Evolutionary conservation across 495 filamentous ascomycete species (phyloP).

Genomic region (Xylaria venustula): DNA sequence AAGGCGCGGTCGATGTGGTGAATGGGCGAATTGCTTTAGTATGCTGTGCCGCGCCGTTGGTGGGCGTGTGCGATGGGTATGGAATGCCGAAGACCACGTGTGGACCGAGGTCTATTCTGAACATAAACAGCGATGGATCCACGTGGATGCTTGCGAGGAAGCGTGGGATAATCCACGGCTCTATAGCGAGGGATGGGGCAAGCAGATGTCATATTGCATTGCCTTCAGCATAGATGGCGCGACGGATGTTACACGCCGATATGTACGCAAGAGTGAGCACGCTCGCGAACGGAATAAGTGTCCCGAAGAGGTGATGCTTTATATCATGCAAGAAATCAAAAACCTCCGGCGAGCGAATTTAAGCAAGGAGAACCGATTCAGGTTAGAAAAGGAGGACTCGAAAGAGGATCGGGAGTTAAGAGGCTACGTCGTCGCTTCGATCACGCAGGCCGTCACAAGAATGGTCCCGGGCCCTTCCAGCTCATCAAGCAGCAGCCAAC

Average conservation of each 20-base stretch:
- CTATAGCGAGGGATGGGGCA: conserved; percentile 92
- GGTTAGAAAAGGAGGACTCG: conserved; percentile 84
- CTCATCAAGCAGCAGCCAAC: conserved; percentile 10
- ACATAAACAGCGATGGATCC: conserved; percentile 91
- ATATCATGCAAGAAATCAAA: conserved; percentile 87
- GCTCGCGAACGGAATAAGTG: conserved; percentile 69
- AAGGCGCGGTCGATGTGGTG: conserved; percentile 78
- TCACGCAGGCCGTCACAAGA: conserved; percentile 57
- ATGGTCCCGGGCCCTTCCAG: conserved; percentile 37
- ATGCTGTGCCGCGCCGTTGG: conserved; percentile 96
- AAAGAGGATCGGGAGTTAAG: conserved; percentile 83
- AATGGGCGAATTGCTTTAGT: conserved; percentile 98
- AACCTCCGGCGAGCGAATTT: conserved; percentile 74
- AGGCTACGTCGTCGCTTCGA: conserved; percentile 67
- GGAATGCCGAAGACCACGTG: conserved; percentile 95
- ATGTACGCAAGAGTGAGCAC: conserved; percentile 78
- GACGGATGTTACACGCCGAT: conserved; percentile 92
- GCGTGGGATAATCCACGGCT: conserved; percentile 92
- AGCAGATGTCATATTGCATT: conserved; percentile 94
- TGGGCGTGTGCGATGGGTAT: conserved; percentile 91
- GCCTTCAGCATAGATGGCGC: conserved; percentile 95
- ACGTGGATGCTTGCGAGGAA: conserved; percentile 93
- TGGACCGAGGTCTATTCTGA: conserved; percentile 98
- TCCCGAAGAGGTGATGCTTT: conserved; percentile 85
- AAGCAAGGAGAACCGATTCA: conserved; percentile 74